Base-by-base conservation (phyloP, 768 basidiomycete genomes). In the Megacollybia marginata region DNA sequence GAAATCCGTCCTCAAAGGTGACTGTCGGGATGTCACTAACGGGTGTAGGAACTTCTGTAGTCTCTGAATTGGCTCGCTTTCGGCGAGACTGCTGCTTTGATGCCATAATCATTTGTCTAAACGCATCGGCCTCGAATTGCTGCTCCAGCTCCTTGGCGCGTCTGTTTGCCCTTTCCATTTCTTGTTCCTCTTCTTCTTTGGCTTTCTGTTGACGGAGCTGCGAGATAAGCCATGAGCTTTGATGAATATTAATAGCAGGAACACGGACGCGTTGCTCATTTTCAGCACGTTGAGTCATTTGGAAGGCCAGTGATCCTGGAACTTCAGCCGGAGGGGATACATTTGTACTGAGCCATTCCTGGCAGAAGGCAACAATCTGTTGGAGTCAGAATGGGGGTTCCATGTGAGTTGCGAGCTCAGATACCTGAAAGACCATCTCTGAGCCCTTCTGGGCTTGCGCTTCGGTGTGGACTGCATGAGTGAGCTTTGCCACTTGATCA, bases 371-470 rank as follows among this genome's bases (percentile, higher is more conserved):
- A 43, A 82, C 75, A 54, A 90, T 81, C 82, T 89, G 53, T 46
- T 28, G n/a, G 2, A 46, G 19, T 20, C n/a, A 19, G 40, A 13
- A 23, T 36, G n/a, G 18, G 20, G 42, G 18, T 28, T 18, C 19
- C 48, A 47, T 42, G 44, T 40, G 35, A 20, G 13, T n/a, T 11
- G 36, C 11, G 40, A 28, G 28, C 34, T 5, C 9, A 63, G 75
- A 18, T 31, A 86, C 86, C 69, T 86, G 78, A 62, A 90, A 88
- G 33, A 89, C 84, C 78, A 88, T 84, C 63, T 88, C 87, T 18
- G 76, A 74, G 4, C 88, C 88, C 47, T 76, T 71, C 54, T 73
- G 62, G 55, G 72, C 78, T 65, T 83, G 82, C 1, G 80, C 84
- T 58, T 91, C 84, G 0, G 68, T 65, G 48, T 82, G 80, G 47